A percentile compares a stretch with the other conserved stretches of the same genome.
These are phyloP conservation scores for Fusarium gaditjirri DNA, from an alignment of 2,329 filamentous ascomycete species.

Conservation along the genomic window DNA sequence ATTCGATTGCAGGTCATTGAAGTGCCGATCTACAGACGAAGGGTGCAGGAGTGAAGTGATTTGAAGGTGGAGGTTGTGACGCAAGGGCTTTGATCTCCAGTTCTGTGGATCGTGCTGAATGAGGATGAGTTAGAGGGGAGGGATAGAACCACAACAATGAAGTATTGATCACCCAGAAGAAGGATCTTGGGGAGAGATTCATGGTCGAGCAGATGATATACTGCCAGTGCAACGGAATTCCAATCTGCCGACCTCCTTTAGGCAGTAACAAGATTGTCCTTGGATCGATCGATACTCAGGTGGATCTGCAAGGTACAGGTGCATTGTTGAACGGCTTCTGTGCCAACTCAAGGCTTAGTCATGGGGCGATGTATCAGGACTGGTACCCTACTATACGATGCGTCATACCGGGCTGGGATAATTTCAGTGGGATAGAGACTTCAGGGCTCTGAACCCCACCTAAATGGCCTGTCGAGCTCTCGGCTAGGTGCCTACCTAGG, in stretches of 20 bases:
- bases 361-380: background rate
- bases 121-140: background rate
- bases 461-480: slow-evolving; percentile 16
- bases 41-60: slow-evolving; percentile 19
- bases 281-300: background rate
- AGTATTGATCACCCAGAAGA: background rate
- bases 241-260: background rate
- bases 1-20: slow-evolving; percentile 7
- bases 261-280: background rate
- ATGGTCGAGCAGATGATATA: background rate
- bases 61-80: slow-evolving; percentile 36
- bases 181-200: background rate
- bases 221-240: background rate
- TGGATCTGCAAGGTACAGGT: slow-evolving; percentile 18
- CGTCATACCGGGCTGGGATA: slow-evolving; percentile 16
- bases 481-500: background rate
- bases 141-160: background rate
- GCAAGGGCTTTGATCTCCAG: slow-evolving; percentile 31
- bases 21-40: slow-evolving; percentile 6
- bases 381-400: slow-evolving; percentile 14
- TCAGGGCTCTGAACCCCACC: slow-evolving; percentile 41
- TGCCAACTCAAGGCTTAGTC: background rate
- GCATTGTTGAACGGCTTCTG: slow-evolving; percentile 9
- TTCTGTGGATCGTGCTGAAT: slow-evolving; percentile 27
- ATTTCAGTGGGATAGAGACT: slow-evolving; percentile 3